phyloP scores from a whole-genome alignment of 208 protist species.

The Wallacemonas rigidus region DNA sequence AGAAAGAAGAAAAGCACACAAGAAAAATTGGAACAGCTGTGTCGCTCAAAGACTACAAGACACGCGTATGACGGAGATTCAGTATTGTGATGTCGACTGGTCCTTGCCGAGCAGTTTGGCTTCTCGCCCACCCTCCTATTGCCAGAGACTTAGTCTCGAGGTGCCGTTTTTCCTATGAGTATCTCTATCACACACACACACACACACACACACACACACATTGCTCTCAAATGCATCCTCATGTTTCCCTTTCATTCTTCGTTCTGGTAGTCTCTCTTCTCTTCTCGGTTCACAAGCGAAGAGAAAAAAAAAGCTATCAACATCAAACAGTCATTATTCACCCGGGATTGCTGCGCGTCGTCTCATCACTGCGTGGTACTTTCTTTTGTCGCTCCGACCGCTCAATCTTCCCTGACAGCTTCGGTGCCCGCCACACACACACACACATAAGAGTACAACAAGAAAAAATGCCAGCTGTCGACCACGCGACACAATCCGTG shows the following conservation, averaged over 20 bases:
- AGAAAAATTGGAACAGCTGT: too few relatives aligned
- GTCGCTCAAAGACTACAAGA: too few relatives aligned
- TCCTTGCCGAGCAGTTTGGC: too few relatives aligned
- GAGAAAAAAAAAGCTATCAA: background rate
- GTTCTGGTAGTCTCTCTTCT: conserved; percentile 8
- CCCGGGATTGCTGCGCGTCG: background rate
- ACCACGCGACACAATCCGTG: background rate
- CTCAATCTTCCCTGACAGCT: too few relatives aligned
- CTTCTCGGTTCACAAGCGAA: background rate
- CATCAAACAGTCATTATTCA: conserved; percentile 14
- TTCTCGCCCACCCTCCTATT: too few relatives aligned
- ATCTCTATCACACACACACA: background rate
- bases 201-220: background rate
- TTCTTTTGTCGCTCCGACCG: too few relatives aligned
- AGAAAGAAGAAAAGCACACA: conserved; percentile 7
- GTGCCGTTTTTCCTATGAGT: background rate
- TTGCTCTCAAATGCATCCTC: background rate
- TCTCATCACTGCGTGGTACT: background rate
- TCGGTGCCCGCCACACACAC: too few relatives aligned
- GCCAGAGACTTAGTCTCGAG: too few relatives aligned
- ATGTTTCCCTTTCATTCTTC: conserved; percentile 1
- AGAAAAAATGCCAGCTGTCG: background rate
- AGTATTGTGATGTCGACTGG: too few relatives aligned
- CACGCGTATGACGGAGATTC: too few relatives aligned
- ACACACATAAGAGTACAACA: background rate